Base-by-base conservation (phyloP, 345 rosid genomes). In the Pseudoturritis turrita region DNA sequence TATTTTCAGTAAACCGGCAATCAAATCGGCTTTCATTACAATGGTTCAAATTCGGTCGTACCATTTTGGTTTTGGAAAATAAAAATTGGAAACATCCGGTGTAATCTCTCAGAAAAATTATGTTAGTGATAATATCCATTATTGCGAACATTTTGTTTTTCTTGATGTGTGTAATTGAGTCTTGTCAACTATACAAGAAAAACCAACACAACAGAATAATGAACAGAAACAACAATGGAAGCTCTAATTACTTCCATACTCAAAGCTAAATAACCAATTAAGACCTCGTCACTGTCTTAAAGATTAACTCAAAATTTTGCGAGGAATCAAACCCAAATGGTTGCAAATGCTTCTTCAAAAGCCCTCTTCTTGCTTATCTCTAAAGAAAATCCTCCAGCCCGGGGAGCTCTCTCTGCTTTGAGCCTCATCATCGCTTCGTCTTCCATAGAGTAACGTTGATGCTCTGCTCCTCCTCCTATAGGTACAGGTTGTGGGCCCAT, bases 311-410 rank as follows among this genome's bases (percentile, higher is more conserved):
- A 50, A 60, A 15, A 53, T n/a, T 6, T 56, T 0, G n/a, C 3
- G 17, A 68, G 43, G 65, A 46, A 46, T 85, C 80, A 95, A 69
- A 92, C 64, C 96, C 97, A 96, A 75, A 96, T 78, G 85, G 90
- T 83, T 1, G 88, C 82, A 77, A 92, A 90, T 61, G 97, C 99
- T 82, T 96, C 99, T 82, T 92, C 98, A 11, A 92, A 73, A 49
- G 96, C 89, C 68, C 97, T 87, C 80, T 74, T 96, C 87, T 79
- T 92, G 84, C 88, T 86, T 41, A 96, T 74, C 78, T 96, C 98
- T 11, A 80, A 33, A 43, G 86, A 88, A 91, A 96, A 96, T 15
- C 99, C 98, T 61, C 89, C 99, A 2, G 99, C 98, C 37, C 80
- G 69, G 59, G 84, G 71, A 26, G 90, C 92, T 76, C 85, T 95